Evolutionary conservation across 169 alveolate genomes (phyloP), one percentile per base, ranked within the genome.

Genomic region (Hammondia hammondi): DNA sequence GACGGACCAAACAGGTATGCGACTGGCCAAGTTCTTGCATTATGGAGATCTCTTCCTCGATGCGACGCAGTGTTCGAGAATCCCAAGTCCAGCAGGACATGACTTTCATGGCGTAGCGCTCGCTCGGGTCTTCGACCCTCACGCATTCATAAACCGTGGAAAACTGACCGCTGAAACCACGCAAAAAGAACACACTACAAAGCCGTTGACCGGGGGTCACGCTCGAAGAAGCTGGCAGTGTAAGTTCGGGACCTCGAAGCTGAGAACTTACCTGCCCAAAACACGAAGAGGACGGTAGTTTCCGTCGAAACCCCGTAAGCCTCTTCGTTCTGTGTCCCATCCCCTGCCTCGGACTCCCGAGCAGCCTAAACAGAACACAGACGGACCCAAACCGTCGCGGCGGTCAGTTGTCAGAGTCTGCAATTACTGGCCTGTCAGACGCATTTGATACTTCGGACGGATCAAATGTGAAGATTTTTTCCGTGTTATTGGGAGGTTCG

Each of bases 1-100:
- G 70, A 27, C 70, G 57, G 57, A 82, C 70, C 43, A 82, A 17
- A 27, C 70, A 82, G 35, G 72, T 45, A 82, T 82, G 90, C 52
- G 57, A 45, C 1, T 17, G 43, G 57, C 70, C 70, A 35, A 82
- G 72, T 35, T 82, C 71, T 48, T 82, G 72, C 90, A 82, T 82
- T 21, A 82, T 82, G 17, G 90, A 43, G 29, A 82, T 82, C 39
- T 82, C 90, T 19, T 82, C 90, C 43, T 82, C 90, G 39, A 82
- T 82, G 19, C 90, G 57, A 9, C 90, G 32, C 35, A 82, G 90
- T 12, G 90, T 82, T 35, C 90, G 57, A 21, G 90, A 82, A n/a
- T 82, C 90, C 90, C 90, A 82, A 9, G 90, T 82, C 90, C 90
- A 82, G 43, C 90, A 82, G 37, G 90, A 29, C 90, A 82, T 82